Conservation (phyloP, 2,329 filamentous ascomycete species). For the Onygenales sp. region DNA sequence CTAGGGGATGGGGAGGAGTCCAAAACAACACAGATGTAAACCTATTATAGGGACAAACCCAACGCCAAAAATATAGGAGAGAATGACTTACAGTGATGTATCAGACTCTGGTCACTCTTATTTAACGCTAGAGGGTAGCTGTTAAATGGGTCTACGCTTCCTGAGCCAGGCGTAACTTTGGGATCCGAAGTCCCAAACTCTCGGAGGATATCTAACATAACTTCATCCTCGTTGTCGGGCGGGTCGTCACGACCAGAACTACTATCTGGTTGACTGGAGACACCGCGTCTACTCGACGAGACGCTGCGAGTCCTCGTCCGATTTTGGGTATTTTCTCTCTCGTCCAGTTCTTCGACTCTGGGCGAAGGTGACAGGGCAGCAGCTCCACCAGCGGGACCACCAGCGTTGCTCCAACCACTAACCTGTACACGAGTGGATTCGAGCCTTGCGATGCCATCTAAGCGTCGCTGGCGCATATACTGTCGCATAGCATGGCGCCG, state of each 20-base stretch:
- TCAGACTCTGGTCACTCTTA: constrained; percentile 19
- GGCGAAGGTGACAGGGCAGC: not conserved
- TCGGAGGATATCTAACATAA: not conserved
- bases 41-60: too few relatives aligned
- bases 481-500: constrained; percentile 28
- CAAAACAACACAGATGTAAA: not conserved
- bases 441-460: constrained; percentile 23
- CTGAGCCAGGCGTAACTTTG: constrained; percentile 11
- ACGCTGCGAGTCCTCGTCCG: not conserved
- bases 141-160: constrained; percentile 18
- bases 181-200: constrained; percentile 9
- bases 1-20: not conserved
- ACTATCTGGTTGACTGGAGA: not conserved
- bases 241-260: not conserved
- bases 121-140: constrained; percentile 19
- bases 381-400: not conserved
- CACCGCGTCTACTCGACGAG: not conserved
- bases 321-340: constrained; percentile 1
- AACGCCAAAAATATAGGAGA: not conserved
- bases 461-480: constrained; percentile 24
- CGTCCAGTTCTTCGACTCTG: constrained; percentile 6
- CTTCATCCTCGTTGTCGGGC: not conserved
- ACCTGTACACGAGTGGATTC: constrained; percentile 20
- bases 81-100: constrained; percentile 23
- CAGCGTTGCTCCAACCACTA: constrained; percentile 13